phyloP scores from a whole-genome alignment of 768 basidiomycete species.

The Neoboletus magnificus region DNA sequence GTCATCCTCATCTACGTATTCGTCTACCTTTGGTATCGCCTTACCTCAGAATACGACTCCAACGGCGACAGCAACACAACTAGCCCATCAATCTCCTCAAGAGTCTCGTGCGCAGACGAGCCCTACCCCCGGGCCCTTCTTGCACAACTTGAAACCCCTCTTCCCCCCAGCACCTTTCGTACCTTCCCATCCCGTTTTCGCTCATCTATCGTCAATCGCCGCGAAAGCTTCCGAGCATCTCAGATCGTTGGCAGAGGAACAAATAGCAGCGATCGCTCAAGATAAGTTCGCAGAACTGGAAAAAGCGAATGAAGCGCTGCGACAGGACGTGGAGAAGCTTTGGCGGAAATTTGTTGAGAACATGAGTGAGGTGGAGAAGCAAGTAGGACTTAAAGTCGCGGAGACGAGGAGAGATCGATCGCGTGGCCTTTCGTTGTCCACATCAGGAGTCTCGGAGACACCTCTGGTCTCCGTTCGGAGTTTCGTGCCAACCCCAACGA shows the following conservation, averaged over 20 bases:
- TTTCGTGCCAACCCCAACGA: constrained; percentile 50
- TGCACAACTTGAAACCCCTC: constrained; percentile 55
- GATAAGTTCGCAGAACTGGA: constrained; percentile 56
- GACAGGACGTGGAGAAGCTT: constrained; percentile 54
- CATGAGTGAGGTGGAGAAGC: constrained; percentile 42
- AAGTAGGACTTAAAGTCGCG: constrained; percentile 22
- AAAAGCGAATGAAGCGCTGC: constrained; percentile 50
- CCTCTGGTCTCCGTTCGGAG: constrained; percentile 44
- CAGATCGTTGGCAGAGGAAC: constrained; percentile 56
- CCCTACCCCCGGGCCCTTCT: constrained; percentile 32
- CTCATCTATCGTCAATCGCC: constrained; percentile 60
- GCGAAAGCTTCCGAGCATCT: constrained; percentile 49
- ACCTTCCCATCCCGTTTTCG: constrained; percentile 69
- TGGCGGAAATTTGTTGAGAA: constrained; percentile 60
- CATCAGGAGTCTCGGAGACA: constrained; percentile 27
- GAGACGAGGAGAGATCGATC: constrained; percentile 22
- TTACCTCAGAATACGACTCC: constrained; percentile 31
- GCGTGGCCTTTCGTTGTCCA: constrained; percentile 18
- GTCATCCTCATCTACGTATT: constrained; percentile 43
- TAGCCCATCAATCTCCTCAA: constrained; percentile 27
- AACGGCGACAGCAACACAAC: constrained; percentile 27
- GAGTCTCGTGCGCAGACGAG: constrained; percentile 21
- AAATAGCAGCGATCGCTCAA: constrained; percentile 50
- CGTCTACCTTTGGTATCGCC: constrained; percentile 44
- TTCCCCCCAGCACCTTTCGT: constrained; percentile 77